These are phyloP conservation scores for Chlamydomonas eustigma DNA, from an alignment of 139 green algal genomes.

Conservation along the genomic window DNA sequence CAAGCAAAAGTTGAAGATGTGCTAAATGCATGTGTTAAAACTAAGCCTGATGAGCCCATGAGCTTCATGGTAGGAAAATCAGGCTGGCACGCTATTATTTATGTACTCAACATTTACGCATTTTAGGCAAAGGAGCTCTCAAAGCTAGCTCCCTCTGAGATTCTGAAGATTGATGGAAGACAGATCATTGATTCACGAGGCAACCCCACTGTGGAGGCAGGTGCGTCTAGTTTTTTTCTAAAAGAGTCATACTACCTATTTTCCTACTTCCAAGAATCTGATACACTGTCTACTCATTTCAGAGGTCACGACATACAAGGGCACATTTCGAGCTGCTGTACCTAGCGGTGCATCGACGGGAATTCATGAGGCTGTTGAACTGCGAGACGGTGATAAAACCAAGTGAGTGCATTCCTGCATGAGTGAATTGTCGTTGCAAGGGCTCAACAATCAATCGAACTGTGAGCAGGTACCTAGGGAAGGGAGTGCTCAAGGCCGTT, in stretches of 20 bases:
- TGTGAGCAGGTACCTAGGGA: slow-evolving; percentile 90
- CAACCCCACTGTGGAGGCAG: slow-evolving; percentile 93
- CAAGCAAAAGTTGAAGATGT: slow-evolving; percentile 86
- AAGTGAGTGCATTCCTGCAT: too few relatives aligned
- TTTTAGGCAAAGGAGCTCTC: slow-evolving; percentile 55
- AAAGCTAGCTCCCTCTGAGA: slow-evolving; percentile 58
- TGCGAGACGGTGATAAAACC: slow-evolving; percentile 87
- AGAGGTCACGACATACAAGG: slow-evolving; percentile 82
- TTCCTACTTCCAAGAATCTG: too few relatives aligned
- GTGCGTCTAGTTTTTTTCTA: too few relatives aligned
- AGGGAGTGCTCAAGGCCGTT: slow-evolving; percentile 93
- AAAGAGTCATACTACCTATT: too few relatives aligned
- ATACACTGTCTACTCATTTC: too few relatives aligned
- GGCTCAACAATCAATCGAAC: too few relatives aligned
- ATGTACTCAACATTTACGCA: background rate
- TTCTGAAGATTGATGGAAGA: slow-evolving; percentile 81
- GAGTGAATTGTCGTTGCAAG: too few relatives aligned
- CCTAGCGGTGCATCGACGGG: slow-evolving; percentile 92
- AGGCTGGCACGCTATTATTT: background rate
- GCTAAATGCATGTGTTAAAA: slow-evolving; percentile 79
- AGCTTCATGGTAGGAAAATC: background rate
- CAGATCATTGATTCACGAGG: slow-evolving; percentile 97
- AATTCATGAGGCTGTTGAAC: slow-evolving; percentile 96
- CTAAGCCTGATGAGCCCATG: background rate
- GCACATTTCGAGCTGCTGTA: slow-evolving; percentile 86